Evolutionary conservation across 352 stramenopile species (phyloP).

Genomic region (Salisapilia sapeloensis): DNA sequence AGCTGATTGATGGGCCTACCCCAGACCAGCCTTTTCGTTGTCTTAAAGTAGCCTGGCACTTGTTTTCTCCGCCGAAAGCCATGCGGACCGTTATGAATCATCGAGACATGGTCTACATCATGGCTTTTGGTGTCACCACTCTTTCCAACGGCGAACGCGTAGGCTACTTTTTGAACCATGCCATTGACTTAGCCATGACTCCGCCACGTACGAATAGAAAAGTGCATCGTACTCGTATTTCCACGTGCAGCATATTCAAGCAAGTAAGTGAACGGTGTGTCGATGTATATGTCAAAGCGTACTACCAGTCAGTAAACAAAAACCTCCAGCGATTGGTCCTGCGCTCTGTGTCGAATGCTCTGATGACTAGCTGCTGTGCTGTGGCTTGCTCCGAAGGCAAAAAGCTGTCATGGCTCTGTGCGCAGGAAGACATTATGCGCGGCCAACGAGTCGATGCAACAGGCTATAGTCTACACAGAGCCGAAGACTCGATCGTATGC

Average conservation of each 20-base stretch:
- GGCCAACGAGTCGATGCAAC: no score
- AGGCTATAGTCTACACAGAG: no score
- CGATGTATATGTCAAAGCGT: no score
- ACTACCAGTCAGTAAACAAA: no score
- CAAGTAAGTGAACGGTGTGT: conserved; percentile 2
- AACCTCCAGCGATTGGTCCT: no score
- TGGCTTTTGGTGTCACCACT: conserved; percentile 18
- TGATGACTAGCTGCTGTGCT: no score
- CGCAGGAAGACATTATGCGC: no score
- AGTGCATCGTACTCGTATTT: conserved; percentile 2
- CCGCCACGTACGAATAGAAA: background rate
- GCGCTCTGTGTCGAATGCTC: no score
- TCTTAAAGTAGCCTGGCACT: conserved; percentile 32
- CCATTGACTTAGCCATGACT: conserved; percentile 8
- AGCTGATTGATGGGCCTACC: conserved; percentile 13
- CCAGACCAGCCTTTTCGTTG: conserved; percentile 32
- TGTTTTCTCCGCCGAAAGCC: conserved; percentile 8
- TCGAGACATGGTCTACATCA: conserved; percentile 36
- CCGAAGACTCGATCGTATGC: no score
- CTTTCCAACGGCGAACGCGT: conserved; percentile 17
- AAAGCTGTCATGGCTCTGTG: no score
- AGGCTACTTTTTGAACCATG: conserved; percentile 42
- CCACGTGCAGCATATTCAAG: conserved; percentile 3
- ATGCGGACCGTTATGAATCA: conserved; percentile 19
- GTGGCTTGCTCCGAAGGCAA: no score